A percentile compares a stretch with the other conserved stretches of the same genome.
These are phyloP conservation scores for Tarenaya hassleriana DNA, from an alignment of 345 rosid genomes.

Conservation along the genomic window DNA sequence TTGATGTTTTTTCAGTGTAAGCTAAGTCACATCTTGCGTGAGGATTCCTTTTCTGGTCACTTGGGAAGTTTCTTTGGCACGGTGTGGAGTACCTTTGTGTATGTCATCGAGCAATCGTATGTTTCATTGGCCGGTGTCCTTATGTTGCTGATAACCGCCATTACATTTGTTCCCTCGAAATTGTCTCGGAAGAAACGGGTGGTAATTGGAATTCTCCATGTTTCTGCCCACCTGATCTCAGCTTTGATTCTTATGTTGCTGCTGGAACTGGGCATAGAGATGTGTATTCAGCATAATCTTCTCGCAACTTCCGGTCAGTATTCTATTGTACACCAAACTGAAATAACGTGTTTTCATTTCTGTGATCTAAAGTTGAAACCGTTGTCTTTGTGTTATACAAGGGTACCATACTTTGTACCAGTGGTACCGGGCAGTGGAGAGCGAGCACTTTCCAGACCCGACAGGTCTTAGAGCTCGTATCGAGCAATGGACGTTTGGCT, in stretches of 20 bases:
- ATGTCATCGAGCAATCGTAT: slow-evolving; percentile 69
- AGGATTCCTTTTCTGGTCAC: slow-evolving; percentile 85
- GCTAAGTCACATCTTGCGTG: slow-evolving; percentile 78
- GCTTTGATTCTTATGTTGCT: slow-evolving; percentile 92
- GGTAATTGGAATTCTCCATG: slow-evolving; percentile 80
- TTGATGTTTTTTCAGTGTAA: slow-evolving; percentile 65
- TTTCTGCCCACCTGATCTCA: slow-evolving; percentile 76
- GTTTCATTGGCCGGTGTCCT: slow-evolving; percentile 72
- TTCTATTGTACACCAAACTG: background rate
- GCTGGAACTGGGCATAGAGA: slow-evolving; percentile 86
- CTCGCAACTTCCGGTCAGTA: slow-evolving; percentile 84
- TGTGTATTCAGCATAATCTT: slow-evolving; percentile 79
- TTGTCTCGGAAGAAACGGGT: slow-evolving; percentile 68
- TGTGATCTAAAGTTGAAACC: background rate
- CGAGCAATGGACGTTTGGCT: slow-evolving; percentile 97
- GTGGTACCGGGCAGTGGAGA: slow-evolving; percentile 94
- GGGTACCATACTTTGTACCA: slow-evolving; percentile 91
- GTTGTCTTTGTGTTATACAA: slow-evolving; percentile 24
- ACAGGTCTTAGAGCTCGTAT: slow-evolving; percentile 94
- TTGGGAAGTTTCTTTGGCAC: slow-evolving; percentile 77
- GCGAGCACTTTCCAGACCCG: slow-evolving; percentile 96
- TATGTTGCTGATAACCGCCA: slow-evolving; percentile 55
- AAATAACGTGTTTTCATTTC: background rate
- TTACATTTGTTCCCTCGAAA: slow-evolving; percentile 83
- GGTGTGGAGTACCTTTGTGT: slow-evolving; percentile 60